Evolutionary conservation across 495 filamentous ascomycete species (phyloP), one percentile per base, ranked within the genome.

Genomic region (Penicillium steckii): DNA sequence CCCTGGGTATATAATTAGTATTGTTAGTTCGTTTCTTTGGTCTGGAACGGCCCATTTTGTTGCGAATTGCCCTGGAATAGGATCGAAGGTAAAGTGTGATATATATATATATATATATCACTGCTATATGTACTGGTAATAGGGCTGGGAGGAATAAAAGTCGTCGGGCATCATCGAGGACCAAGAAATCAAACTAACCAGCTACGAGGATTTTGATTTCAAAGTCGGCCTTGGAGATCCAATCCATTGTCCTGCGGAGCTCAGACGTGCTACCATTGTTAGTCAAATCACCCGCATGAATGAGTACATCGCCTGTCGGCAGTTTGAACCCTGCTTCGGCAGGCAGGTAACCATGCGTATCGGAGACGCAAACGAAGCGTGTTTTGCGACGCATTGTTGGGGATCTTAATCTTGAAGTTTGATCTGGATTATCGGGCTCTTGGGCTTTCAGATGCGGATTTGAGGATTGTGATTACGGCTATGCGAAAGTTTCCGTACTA

Each of bases 201-300:
- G 78, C 81, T 62, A 85, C 67, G 1, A 85, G 67, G 50, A 85
- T 78, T 58, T 82, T 84, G 12, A 73, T 68, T 65, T 82, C 75
- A 56, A 75, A 84, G 46, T 82, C 73, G 22, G 77, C 69, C 44
- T 76, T 67, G 45, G 74, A 71, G 25, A 86, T 74, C 82, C 83
- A 86, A 29, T 75, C 65, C 12, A 83, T 65, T 1, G 77, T 80
- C 56, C 69, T 78, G 42, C 68, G 72, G 12, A 85, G 62, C 58
- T 85, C 82, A 18, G 63, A 53, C 45, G 66, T 68, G 51, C 71
- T 80, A 6, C 82, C 82, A 41, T 78, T 79, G 56, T 82, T 83
- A 26, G 82, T 80, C 21, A 86, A 61, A 48, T 85, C 81, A 3
- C 80, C 82, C 4, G 81, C 81, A 59, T 85, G 82, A 40, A 85